Base-by-base conservation (phyloP, 768 basidiomycete genomes). In the Astraeus odoratus region DNA sequence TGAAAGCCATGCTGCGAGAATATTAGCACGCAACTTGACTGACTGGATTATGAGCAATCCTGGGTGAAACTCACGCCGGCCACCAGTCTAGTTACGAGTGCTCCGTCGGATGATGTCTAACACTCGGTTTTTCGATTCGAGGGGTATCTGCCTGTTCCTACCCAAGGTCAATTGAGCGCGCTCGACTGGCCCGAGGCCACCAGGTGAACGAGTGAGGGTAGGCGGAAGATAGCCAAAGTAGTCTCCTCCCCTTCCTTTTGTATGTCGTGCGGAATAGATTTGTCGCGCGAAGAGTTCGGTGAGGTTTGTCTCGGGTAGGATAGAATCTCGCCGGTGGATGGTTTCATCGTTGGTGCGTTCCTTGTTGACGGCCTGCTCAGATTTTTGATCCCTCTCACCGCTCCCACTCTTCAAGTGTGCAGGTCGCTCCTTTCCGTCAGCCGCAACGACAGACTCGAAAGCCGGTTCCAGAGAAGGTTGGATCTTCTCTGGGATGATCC, bases 161-260 rank as follows among this genome's bases (percentile, higher is more conserved):
- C 69, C 67, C 47, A 81, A 58, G 38, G 64, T 58, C 19, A 75
- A 60, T 10, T 60, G 60, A 18, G 77, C 74, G 18, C 71, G 64
- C 25, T 67, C 66, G 23, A 72, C 43, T 5, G 76, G 68, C 31
- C 70, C 69, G n/a, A 73, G 57, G 51, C 59, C 29, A 60, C 44
- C 36, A 56, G 71, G 44, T 61, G 54, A 35, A 54, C 51, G 7
- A 59, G 51, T 19, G 39, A 41, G 13, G 20, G 51, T 37, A 9
- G 47, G 45, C 8, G 68, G 63, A 36, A 72, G 57, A 50, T 73
- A 76, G 29, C 68, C 68, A 13, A 69, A 61, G 52, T 83, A 83
- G 51, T 78, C 72, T 23, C 78, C 77, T 54, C 77, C 75, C 37
- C 61, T 56, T 49, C 57, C 31, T 12, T 23, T 35, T 1, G 31